Conservation (phyloP, 2,329 filamentous ascomycete genomes). For the Penicillium verrucosum region DNA sequence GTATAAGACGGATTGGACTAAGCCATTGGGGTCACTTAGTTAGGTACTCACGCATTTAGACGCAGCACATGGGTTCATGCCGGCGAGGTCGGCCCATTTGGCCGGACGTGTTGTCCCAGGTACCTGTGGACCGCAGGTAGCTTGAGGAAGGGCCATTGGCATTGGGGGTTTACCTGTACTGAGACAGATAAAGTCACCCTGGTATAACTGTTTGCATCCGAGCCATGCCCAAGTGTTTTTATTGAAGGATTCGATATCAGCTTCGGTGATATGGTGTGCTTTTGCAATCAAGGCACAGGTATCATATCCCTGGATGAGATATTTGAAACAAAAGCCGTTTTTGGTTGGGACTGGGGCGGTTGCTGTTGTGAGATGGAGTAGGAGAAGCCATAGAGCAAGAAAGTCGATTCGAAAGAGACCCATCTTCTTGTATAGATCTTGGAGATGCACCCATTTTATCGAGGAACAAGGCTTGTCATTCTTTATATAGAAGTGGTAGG, state of each 20-base stretch:
- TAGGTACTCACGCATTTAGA: background rate
- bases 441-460: background rate
- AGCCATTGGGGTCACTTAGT: no score
- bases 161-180: slow-evolving; percentile 42
- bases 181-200: slow-evolving; percentile 40
- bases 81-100: background rate
- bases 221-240: slow-evolving; percentile 48
- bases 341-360: background rate
- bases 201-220: slow-evolving; percentile 37
- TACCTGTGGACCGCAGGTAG: slow-evolving; percentile 47
- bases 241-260: slow-evolving; percentile 41
- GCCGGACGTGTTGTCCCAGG: slow-evolving; percentile 32
- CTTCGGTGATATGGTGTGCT: slow-evolving; percentile 32
- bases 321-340: slow-evolving; percentile 13
- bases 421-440: background rate
- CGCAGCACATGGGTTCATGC: background rate
- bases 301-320: slow-evolving; percentile 36
- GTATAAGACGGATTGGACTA: no score
- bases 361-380: background rate
- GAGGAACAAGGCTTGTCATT: background rate
- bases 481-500: background rate
- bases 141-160: slow-evolving; percentile 38
- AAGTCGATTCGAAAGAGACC: background rate
- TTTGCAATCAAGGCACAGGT: slow-evolving; percentile 27
- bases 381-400: background rate